Evolutionary conservation across 352 stramenopile genomes (phyloP).

Genomic region (Globisporangium spinosum): DNA sequence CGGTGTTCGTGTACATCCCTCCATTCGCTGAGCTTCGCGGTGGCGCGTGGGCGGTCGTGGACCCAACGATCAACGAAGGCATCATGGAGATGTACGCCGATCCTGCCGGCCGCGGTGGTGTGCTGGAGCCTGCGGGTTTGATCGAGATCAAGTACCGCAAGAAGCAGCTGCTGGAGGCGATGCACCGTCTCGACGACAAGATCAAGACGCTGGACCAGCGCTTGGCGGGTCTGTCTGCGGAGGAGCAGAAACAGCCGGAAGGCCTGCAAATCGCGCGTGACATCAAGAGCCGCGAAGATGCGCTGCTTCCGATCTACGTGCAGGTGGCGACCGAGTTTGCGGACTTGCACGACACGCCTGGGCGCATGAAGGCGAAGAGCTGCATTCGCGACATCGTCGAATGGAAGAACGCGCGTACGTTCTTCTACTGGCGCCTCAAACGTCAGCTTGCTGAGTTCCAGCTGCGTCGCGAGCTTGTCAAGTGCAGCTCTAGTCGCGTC

Average conservation of each 20-base stretch:
- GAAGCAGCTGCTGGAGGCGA: constrained; percentile 95
- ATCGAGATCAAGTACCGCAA: constrained; percentile 99
- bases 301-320: constrained; percentile 95
- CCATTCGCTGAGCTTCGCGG: constrained; percentile 97
- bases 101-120: constrained; percentile 91
- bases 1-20: constrained; percentile 99
- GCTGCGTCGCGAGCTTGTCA: constrained; percentile 63
- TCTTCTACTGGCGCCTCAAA: constrained; percentile 99
- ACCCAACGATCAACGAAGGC: constrained; percentile 98
- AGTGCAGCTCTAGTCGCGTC: constrained; percentile 31
- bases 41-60: constrained; percentile 99
- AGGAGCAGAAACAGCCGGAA: constrained; percentile 40
- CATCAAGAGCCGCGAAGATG: constrained; percentile 91
- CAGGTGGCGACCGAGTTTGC: constrained; percentile 99
- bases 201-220: constrained; percentile 84
- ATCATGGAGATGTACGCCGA: constrained; percentile 99
- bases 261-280: constrained; percentile 76
- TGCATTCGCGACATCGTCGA: constrained; percentile 97
- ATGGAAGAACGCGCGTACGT: constrained; percentile 93
- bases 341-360: constrained; percentile 99
- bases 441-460: constrained; percentile 96
- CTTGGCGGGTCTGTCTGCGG: constrained; percentile 53
- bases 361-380: constrained; percentile 98
- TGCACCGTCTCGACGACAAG: constrained; percentile 96
- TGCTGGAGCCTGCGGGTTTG: constrained; percentile 97